A percentile compares a stretch with the other conserved stretches of the same genome.
Conservation (phyloP, 257 asterid species). For the Mentha longifolia region DNA sequence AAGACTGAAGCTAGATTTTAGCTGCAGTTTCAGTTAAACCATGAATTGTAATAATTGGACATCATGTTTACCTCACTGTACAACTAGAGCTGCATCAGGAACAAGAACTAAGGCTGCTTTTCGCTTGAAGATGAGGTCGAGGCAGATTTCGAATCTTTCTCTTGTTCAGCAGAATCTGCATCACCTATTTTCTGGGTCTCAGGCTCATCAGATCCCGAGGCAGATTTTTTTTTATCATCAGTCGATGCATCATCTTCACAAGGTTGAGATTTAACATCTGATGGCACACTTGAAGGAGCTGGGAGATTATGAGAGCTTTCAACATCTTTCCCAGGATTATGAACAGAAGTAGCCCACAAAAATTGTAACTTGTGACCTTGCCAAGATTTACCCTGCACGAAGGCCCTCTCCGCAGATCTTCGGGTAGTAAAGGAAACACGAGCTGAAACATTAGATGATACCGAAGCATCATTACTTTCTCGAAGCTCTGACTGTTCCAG, state of each 20-base stretch:
- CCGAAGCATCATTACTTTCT: conserved; percentile 47
- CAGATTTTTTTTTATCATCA: neutral
- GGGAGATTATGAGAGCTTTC: conserved; percentile 44
- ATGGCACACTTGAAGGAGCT: conserved; percentile 32
- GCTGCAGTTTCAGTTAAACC: conserved; percentile 50
- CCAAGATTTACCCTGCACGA: conserved; percentile 82
- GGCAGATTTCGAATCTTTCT: conserved; percentile 46
- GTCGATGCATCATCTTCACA: conserved; percentile 23
- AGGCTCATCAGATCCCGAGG: conserved; percentile 23
- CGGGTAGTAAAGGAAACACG: conserved; percentile 71
- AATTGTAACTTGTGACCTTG: conserved; percentile 75
- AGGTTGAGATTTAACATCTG: conserved; percentile 33
- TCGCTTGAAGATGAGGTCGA: conserved; percentile 44
- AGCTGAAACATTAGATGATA: conserved; percentile 56
- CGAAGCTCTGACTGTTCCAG: conserved; percentile 58
- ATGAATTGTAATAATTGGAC: conserved; percentile 42
- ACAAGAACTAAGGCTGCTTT: conserved; percentile 38
- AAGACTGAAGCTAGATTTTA: conserved; percentile 46
- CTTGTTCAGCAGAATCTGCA: conserved; percentile 39
- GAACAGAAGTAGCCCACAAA: conserved; percentile 55
- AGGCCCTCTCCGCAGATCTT: conserved; percentile 85
- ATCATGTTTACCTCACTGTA: conserved; percentile 68
- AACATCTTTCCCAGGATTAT: conserved; percentile 43
- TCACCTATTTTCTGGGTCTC: conserved; percentile 34
- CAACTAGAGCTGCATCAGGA: conserved; percentile 52